These are phyloP conservation scores for Alternaria ventricosa DNA, from an alignment of 2,329 filamentous ascomycete species.

Conservation along the genomic window DNA sequence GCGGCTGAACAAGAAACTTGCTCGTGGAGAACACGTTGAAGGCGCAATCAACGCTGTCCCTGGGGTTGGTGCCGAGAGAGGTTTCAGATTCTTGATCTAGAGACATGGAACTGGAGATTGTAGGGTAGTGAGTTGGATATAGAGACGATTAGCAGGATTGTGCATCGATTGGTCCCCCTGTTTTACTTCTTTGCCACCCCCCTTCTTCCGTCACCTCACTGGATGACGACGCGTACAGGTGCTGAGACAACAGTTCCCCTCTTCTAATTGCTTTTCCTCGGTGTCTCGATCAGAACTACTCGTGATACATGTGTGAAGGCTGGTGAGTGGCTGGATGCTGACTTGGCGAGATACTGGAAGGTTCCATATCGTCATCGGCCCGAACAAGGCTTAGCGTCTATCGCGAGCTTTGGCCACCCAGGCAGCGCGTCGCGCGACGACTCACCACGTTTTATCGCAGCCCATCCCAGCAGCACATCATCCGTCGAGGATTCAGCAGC, in stretches of 20 bases:
- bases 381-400: conserved; percentile 13
- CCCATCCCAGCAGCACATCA: conserved; percentile 24
- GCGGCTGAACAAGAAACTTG: conserved; percentile 72
- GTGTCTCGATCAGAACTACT: not conserved
- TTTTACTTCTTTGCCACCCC: conserved; percentile 11
- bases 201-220: not conserved
- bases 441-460: conserved; percentile 17
- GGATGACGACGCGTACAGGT: not conserved
- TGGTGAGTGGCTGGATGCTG: conserved; percentile 5
- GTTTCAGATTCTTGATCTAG: conserved; percentile 71
- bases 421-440: conserved; percentile 17
- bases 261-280: not conserved
- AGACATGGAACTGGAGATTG: not conserved
- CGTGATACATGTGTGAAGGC: not conserved
- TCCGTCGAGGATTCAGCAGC: conserved; percentile 7
- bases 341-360: conserved; percentile 22
- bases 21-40: conserved; percentile 64
- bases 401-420: conserved; percentile 10
- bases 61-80: conserved; percentile 63
- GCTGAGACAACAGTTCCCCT: not conserved
- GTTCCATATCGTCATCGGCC: conserved; percentile 25
- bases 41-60: conserved; percentile 62
- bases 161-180: not conserved
- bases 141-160: not conserved
- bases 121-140: not conserved